Percentiles rank a stretch among this genome's conserved stretches.
These are phyloP conservation scores for Podila clonocystis DNA, from an alignment of 192 early-diverging fungal genomes.

Conservation along the genomic window DNA sequence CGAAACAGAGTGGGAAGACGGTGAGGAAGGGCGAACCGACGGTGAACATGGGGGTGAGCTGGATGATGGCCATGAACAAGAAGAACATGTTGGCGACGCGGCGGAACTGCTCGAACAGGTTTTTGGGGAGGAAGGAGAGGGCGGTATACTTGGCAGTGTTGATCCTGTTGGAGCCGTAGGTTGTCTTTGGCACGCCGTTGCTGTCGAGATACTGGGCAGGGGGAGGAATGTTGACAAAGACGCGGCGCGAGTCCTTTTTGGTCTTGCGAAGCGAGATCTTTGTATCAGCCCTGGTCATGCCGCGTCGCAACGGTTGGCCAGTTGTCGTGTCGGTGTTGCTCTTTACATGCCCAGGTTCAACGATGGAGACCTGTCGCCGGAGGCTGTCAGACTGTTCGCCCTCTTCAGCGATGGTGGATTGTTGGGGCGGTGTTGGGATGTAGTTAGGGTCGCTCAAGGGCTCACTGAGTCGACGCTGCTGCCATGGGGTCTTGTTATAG, in stretches of 20 bases:
- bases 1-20: conserved; percentile 84
- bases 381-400: conserved; percentile 5
- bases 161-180: conserved; percentile 82
- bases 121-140: conserved; percentile 88
- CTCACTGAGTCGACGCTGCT: conserved; percentile 28
- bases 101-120: conserved; percentile 92
- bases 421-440: conserved; percentile 10
- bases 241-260: conserved; percentile 55
- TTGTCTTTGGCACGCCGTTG: conserved; percentile 61
- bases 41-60: conserved; percentile 84
- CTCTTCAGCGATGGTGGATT: conserved; percentile 12
- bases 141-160: conserved; percentile 94
- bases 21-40: conserved; percentile 83
- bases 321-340: neutral
- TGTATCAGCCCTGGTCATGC: conserved; percentile 49
- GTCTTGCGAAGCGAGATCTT: conserved; percentile 59
- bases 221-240: conserved; percentile 73
- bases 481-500: conserved; percentile 45
- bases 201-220: conserved; percentile 62
- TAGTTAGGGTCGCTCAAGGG: conserved; percentile 49
- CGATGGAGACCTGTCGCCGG: conserved; percentile 39
- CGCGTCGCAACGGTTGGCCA: conserved; percentile 8
- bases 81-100: conserved; percentile 90
- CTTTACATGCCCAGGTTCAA: conserved; percentile 3
- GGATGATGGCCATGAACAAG: conserved; percentile 81